Conservation (phyloP, 306 rosid genomes). For the Casuarina glauca region DNA sequence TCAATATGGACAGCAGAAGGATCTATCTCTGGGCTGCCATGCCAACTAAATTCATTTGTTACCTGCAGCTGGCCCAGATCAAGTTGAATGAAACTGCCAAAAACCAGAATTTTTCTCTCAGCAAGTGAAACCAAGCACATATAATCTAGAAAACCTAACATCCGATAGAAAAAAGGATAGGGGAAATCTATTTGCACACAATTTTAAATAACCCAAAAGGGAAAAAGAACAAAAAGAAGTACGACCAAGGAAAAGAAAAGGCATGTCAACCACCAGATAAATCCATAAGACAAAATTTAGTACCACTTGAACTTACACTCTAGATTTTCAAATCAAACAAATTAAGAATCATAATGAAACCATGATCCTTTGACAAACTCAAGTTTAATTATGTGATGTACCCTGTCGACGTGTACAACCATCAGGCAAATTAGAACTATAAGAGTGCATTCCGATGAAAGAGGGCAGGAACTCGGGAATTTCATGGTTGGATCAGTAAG, state of each 20-base stretch:
- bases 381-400: neutral
- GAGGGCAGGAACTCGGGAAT: neutral
- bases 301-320: neutral
- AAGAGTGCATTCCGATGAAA: neutral
- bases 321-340: neutral
- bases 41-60: conserved; percentile 85
- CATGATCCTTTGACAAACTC: neutral
- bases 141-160: conserved; percentile 6
- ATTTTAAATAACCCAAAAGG: neutral
- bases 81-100: conserved; percentile 94
- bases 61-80: conserved; percentile 85
- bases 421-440: neutral
- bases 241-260: neutral
- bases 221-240: neutral
- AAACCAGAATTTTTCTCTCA: conserved; percentile 4
- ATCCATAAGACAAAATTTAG: neutral
- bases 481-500: neutral
- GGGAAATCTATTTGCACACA: neutral
- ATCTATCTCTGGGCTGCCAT: conserved; percentile 80
- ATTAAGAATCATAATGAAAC: neutral
- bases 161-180: conserved; percentile 10
- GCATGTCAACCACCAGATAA: neutral
- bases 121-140: neutral
- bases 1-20: conserved; percentile 92
- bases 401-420: neutral